Conservation (phyloP, 1,139 yeast genomes). For the Zygosaccharomyces sapae region DNA sequence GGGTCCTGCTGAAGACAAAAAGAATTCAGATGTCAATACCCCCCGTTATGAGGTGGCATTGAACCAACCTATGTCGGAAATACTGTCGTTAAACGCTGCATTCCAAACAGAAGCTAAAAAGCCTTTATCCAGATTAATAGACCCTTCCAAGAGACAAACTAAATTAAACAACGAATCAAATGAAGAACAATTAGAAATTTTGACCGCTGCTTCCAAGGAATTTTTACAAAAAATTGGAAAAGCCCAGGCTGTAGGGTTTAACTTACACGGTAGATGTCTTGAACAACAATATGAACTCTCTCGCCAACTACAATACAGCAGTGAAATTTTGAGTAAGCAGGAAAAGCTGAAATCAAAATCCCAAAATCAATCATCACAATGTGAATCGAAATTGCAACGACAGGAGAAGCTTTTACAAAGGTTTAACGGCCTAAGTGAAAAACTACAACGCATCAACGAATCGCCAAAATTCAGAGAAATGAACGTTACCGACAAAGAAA, state of each 20-base stretch:
- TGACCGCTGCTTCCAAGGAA: constrained; percentile 27
- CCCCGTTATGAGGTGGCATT: constrained; percentile 11
- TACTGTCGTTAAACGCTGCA: constrained; percentile 15
- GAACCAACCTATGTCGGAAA: constrained; percentile 26
- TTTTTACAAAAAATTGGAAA: constrained; percentile 21
- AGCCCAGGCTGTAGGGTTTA: constrained; percentile 27
- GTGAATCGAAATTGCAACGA: constrained; percentile 24
- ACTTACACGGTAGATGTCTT: constrained; percentile 33
- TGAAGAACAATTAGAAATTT: constrained; percentile 28
- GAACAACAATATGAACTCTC: constrained; percentile 38
- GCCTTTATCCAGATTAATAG: constrained; percentile 21
- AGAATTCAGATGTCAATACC: neutral
- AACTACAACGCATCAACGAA: constrained; percentile 24
- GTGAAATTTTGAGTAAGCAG: constrained; percentile 18
- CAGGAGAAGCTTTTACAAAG: constrained; percentile 38
- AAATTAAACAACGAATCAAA: constrained; percentile 24
- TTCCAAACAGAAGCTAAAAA: constrained; percentile 17
- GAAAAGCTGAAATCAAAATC: constrained; percentile 7
- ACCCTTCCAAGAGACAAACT: constrained; percentile 23
- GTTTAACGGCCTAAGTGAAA: constrained; percentile 33
- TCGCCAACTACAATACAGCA: constrained; percentile 37
- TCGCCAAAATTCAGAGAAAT: constrained; percentile 24
- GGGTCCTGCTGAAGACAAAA: neutral
- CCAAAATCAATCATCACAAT: constrained; percentile 12
- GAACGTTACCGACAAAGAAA: constrained; percentile 42